These are phyloP conservation scores for Tylopilus cervinicoccineus DNA, from an alignment of 768 basidiomycete genomes.

Conservation along the genomic window DNA sequence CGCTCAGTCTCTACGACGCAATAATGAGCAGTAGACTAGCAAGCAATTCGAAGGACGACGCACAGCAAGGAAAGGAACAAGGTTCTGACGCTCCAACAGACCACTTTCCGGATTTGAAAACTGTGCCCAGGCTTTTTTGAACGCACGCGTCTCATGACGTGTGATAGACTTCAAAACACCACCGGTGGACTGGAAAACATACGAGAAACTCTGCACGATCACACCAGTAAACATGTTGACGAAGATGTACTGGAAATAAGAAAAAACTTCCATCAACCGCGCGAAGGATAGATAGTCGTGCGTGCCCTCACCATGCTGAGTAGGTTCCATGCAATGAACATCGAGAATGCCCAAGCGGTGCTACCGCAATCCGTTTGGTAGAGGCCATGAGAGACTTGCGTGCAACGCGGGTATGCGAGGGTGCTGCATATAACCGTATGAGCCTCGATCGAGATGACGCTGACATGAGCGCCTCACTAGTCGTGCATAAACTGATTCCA, in stretches of 20 bases:
- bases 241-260: constrained; percentile 82
- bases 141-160: constrained; percentile 87
- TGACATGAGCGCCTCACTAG: constrained; percentile 46
- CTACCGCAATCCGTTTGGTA: constrained; percentile 87
- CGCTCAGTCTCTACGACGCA: constrained; percentile 62
- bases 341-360: constrained; percentile 70
- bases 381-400: constrained; percentile 42
- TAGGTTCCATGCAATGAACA: constrained; percentile 95
- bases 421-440: constrained; percentile 47
- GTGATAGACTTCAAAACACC: constrained; percentile 73
- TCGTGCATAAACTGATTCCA: constrained; percentile 99
- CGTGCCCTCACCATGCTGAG: constrained; percentile 75
- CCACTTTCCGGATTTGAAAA: constrained; percentile 78
- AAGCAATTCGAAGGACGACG: constrained; percentile 27
- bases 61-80: constrained; percentile 81
- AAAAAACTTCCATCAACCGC: not conserved
- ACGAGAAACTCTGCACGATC: constrained; percentile 93
- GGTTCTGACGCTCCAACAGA: constrained; percentile 62
- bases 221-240: constrained; percentile 97
- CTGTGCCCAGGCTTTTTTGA: constrained; percentile 92
- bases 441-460: not conserved
- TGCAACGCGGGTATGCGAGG: constrained; percentile 76
- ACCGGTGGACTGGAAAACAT: constrained; percentile 85
- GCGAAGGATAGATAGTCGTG: constrained; percentile 12
- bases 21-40: not conserved